Percentiles rank a stretch among this genome's conserved stretches.
Conservation (phyloP, 805 yeast genomes). For the Candida vaughaniae region DNA sequence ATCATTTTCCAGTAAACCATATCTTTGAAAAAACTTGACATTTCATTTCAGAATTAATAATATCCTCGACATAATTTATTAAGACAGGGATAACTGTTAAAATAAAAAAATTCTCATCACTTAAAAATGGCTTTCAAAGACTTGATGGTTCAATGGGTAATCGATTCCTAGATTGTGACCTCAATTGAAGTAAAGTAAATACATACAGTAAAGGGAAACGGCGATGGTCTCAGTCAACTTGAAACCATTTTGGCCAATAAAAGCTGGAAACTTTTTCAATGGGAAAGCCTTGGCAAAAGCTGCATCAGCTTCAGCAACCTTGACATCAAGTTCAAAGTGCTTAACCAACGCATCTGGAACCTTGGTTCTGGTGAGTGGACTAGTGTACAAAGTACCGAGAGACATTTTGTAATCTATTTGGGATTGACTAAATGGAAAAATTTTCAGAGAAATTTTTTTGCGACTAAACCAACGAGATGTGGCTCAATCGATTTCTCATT, state of each 20-base stretch:
- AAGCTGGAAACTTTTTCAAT: slow-evolving; percentile 63
- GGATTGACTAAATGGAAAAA: background rate
- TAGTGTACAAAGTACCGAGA: slow-evolving; percentile 65
- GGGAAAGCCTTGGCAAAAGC: slow-evolving; percentile 56
- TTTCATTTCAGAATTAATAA: slow-evolving; percentile 45
- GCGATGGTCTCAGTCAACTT: slow-evolving; percentile 72
- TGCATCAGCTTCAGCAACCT: slow-evolving; percentile 43
- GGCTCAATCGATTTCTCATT: slow-evolving; percentile 5
- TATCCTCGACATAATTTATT: slow-evolving; percentile 70
- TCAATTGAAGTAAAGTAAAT: no score
- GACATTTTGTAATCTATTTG: slow-evolving; percentile 6
- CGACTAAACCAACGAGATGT: no score
- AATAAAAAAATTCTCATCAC: slow-evolving; percentile 55
- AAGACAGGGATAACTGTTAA: slow-evolving; percentile 87
- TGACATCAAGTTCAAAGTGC: slow-evolving; percentile 58
- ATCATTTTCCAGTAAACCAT: background rate
- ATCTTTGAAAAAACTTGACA: background rate
- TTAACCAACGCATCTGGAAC: slow-evolving; percentile 53
- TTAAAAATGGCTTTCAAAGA: no score
- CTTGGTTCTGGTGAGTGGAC: slow-evolving; percentile 27
- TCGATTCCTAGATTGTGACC: no score
- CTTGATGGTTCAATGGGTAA: background rate
- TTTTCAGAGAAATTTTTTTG: background rate
- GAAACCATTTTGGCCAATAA: slow-evolving; percentile 68
- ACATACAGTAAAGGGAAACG: slow-evolving; percentile 57